Percentiles rank a stretch among this genome's conserved stretches.
Conservation (phyloP, 2,329 filamentous ascomycete species). For the Fusarium decemcellulare region DNA sequence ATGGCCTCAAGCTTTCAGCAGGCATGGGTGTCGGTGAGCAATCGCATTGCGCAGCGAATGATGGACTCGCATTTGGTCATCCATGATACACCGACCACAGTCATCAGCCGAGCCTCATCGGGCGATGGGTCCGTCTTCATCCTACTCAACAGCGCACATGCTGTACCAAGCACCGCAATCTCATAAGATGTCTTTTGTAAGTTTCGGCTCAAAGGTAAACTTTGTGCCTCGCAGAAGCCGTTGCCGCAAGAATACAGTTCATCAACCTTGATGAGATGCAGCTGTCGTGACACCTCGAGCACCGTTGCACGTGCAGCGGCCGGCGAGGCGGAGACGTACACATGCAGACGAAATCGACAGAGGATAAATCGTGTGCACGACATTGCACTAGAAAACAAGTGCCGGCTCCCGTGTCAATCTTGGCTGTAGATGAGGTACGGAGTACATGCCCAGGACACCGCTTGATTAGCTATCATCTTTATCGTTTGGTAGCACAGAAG, state of each 20-base stretch:
- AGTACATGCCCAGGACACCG: neutral
- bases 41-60: slow-evolving; percentile 35
- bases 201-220: no score
- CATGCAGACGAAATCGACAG: no score
- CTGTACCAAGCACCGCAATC: no score
- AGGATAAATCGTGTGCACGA: neutral
- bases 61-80: slow-evolving; percentile 36
- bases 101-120: neutral
- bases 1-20: neutral
- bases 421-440: neutral
- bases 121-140: neutral
- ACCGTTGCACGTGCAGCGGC: neutral
- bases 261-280: neutral
- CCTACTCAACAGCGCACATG: no score
- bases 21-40: slow-evolving; percentile 1
- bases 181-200: no score
- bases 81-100: neutral
- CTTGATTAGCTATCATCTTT: neutral
- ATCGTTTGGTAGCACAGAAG: neutral
- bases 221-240: neutral
- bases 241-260: neutral
- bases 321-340: neutral
- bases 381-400: no score
- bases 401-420: neutral
- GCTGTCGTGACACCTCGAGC: slow-evolving; percentile 4